A percentile compares a stretch with the other conserved stretches of the same genome.
phyloP scores from a whole-genome alignment of 2,329 filamentous ascomycete species.

The Penicillium sclerotigenum region DNA sequence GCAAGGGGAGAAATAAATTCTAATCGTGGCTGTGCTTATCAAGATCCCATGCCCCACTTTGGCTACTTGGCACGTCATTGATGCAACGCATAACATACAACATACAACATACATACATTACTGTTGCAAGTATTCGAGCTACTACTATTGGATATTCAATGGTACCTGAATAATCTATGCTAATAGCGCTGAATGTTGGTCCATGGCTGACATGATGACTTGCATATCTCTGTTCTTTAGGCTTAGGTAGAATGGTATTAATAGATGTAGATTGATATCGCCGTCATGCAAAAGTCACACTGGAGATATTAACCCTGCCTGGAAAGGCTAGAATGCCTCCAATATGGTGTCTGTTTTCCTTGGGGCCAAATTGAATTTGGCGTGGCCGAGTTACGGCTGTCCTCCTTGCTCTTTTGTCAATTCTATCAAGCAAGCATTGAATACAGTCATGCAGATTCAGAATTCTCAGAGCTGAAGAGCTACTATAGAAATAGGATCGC shows the following conservation, averaged over 20 bases:
- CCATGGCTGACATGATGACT: background rate
- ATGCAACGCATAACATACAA: background rate
- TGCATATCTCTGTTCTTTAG: background rate
- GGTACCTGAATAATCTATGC: background rate
- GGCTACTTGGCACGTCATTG: background rate
- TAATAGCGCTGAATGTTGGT: background rate
- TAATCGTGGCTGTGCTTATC: constrained; percentile 2
- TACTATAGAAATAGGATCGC: no score
- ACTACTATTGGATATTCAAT: background rate
- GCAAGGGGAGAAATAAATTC: constrained; percentile 5
- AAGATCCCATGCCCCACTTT: background rate
- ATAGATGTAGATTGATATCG: background rate
- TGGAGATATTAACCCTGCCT: background rate
- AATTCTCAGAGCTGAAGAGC: no score
- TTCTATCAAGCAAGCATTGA: no score
- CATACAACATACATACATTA: background rate
- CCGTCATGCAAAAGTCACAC: background rate
- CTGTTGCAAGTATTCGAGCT: background rate
- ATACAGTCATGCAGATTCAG: no score
- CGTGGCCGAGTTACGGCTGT: no score
- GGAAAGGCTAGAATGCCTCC: background rate
- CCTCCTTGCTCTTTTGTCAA: no score
- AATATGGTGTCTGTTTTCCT: background rate
- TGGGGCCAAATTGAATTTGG: background rate
- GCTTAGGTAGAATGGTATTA: no score